Evolutionary conservation across 306 rosid species (phyloP), one percentile per base, ranked within the genome.

Genomic region (Neltuma alba): DNA sequence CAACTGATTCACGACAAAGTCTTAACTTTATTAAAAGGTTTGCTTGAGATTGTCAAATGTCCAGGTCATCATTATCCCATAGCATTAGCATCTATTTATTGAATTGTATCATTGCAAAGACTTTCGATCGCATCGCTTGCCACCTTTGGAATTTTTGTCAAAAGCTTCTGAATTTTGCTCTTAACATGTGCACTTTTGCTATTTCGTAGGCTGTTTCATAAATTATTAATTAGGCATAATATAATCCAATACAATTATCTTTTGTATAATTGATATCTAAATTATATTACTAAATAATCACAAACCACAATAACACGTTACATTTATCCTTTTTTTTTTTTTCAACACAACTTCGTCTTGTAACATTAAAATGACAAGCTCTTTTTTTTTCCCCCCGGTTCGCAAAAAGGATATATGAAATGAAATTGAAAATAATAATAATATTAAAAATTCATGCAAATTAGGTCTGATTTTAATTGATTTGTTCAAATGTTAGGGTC

Each of bases 401-500:
- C n/a, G n/a, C n/a, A n/a, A n/a, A n/a, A n/a, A n/a, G n/a, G n/a
- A n/a, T 20, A 18, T 38, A 20, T n/a, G 47, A 38, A 37, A 37
- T 38, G 31, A 40, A 67, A n/a, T n/a, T n/a, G n/a, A n/a, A n/a
- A n/a, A n/a, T n/a, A n/a, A 9, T n/a, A 8, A 5, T 2, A 37
- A 10, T 9, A n/a, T 16, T 16, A 64, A 25, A 28, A 42, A 33
- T 50, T 68, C 34, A 21, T 38, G 54, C 52, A 48, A 38, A 20
- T 45, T 9, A 76, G 27, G 72, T 18, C 21, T 5, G 48, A 77
- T 13, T 27, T 31, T 36, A 25, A 50, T 77, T 18, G 54, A 77
- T 50, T 77, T 70, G 73, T 70, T 54, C 62, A 57, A 45, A 58
- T 70, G 33, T 60, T 79, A 5, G 36, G 30, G n/a, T 33, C 62